These are phyloP conservation scores for Kwoniella sp. DNA, from an alignment of 768 basidiomycete genomes.

Conservation along the genomic window DNA sequence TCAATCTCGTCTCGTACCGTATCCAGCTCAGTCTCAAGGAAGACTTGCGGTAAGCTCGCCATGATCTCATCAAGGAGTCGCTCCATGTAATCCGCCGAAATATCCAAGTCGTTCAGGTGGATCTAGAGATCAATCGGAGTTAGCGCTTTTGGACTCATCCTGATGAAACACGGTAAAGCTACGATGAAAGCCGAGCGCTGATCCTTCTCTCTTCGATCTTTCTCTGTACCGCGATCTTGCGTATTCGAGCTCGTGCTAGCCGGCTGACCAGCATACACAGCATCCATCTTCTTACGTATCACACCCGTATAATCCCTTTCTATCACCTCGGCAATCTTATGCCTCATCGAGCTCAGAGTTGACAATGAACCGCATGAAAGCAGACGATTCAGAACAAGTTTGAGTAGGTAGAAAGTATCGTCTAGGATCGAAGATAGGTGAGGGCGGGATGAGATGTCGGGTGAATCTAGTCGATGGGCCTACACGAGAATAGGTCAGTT, in stretches of 20 bases:
- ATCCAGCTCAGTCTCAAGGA: constrained; percentile 64
- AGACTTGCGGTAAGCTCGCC: constrained; percentile 67
- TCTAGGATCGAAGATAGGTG: constrained; percentile 62
- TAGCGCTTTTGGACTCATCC: no score
- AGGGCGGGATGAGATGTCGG: constrained; percentile 68
- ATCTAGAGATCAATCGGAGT: no score
- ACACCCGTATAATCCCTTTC: constrained; percentile 80
- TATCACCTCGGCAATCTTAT: constrained; percentile 70
- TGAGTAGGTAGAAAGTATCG: constrained; percentile 94
- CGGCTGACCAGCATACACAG: constrained; percentile 67
- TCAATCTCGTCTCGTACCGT: constrained; percentile 59
- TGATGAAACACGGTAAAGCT: constrained; percentile 52
- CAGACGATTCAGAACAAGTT: constrained; percentile 74
- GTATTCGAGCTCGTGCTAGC: constrained; percentile 48
- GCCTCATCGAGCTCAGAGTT: constrained; percentile 65
- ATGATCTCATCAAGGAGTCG: constrained; percentile 66
- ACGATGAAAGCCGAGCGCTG: constrained; percentile 80
- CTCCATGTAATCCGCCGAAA: constrained; percentile 86
- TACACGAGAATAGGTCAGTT: constrained; percentile 49
- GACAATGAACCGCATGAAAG: constrained; percentile 72
- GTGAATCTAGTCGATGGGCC: constrained; percentile 83
- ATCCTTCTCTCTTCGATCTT: constrained; percentile 69
- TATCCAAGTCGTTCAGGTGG: constrained; percentile 88
- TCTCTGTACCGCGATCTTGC: constrained; percentile 64
- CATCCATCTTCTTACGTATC: constrained; percentile 82